These are phyloP conservation scores for Hypsizygus marmoreus DNA, from an alignment of 768 basidiomycete genomes.

Conservation along the genomic window DNA sequence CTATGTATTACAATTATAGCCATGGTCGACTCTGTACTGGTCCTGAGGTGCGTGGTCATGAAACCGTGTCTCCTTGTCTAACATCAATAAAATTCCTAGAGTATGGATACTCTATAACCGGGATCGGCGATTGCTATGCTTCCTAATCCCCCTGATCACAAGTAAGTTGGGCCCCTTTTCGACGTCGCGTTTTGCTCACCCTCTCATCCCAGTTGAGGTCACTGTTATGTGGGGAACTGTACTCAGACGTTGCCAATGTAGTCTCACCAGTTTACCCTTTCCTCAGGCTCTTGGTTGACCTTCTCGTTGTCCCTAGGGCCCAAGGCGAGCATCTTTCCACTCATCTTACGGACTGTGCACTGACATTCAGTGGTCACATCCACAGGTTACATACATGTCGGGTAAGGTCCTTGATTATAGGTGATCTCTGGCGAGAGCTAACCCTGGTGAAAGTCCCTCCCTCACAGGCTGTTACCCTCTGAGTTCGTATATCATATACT, in stretches of 20 bases:
- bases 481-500: too few relatives aligned
- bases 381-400: too few relatives aligned
- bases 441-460: too few relatives aligned
- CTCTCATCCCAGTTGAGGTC: neutral
- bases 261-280: neutral
- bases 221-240: constrained; percentile 1
- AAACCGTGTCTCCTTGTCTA: neutral
- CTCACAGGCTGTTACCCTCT: too few relatives aligned
- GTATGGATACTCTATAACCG: neutral
- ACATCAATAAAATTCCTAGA: neutral
- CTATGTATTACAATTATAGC: neutral
- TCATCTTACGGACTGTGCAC: too few relatives aligned
- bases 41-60: neutral
- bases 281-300: neutral
- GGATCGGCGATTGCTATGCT: neutral
- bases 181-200: too few relatives aligned
- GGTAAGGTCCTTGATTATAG: too few relatives aligned
- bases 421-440: too few relatives aligned
- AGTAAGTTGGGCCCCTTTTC: too few relatives aligned
- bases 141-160: neutral
- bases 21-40: neutral
- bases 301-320: neutral
- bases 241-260: neutral
- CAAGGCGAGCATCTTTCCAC: too few relatives aligned
- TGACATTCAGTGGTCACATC: too few relatives aligned